A percentile compares a stretch with the other conserved stretches of the same genome.
Conservation (phyloP, 768 basidiomycete genomes). For the Boletus sensibilis region DNA sequence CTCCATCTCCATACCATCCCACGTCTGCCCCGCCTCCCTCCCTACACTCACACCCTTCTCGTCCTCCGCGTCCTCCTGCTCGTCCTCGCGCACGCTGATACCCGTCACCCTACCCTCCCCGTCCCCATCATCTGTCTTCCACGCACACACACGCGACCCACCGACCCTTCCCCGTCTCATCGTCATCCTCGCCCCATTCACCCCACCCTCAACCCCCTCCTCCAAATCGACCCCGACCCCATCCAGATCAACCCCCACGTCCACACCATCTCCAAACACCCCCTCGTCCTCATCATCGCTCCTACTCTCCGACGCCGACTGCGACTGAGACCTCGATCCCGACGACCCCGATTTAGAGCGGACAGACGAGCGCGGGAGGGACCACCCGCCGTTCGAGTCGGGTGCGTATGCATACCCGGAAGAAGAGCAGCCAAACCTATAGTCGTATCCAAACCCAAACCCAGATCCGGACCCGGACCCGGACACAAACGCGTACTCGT, state of each 20-base stretch:
- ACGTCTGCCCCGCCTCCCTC: slow-evolving; percentile 24
- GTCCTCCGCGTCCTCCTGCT: not conserved
- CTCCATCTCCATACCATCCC: slow-evolving; percentile 57
- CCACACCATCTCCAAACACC: not conserved
- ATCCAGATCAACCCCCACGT: not conserved
- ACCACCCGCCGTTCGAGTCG: slow-evolving; percentile 46
- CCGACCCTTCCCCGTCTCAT: not conserved
- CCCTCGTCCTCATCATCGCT: slow-evolving; percentile 36
- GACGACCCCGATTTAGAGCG: slow-evolving; percentile 41
- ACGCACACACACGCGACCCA: not conserved
- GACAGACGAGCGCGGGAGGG: slow-evolving; percentile 53
- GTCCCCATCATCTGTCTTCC: slow-evolving; percentile 6
- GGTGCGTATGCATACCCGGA: slow-evolving; percentile 6
- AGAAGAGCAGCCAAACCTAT: not conserved
- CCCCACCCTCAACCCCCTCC: not conserved
- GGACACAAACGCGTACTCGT: slow-evolving; percentile 6
- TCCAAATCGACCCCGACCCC: too few relatives aligned
- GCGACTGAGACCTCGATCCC: slow-evolving; percentile 32
- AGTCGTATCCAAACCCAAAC: not conserved
- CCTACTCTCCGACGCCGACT: slow-evolving; percentile 35
- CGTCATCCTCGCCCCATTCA: not conserved
- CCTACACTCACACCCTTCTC: not conserved
- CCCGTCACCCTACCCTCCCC: not conserved
- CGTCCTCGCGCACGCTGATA: slow-evolving; percentile 6
- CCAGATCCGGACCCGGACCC: not conserved